Conservation (phyloP, 1,284 basidiomycete species). For the Termitomyces sp. region DNA sequence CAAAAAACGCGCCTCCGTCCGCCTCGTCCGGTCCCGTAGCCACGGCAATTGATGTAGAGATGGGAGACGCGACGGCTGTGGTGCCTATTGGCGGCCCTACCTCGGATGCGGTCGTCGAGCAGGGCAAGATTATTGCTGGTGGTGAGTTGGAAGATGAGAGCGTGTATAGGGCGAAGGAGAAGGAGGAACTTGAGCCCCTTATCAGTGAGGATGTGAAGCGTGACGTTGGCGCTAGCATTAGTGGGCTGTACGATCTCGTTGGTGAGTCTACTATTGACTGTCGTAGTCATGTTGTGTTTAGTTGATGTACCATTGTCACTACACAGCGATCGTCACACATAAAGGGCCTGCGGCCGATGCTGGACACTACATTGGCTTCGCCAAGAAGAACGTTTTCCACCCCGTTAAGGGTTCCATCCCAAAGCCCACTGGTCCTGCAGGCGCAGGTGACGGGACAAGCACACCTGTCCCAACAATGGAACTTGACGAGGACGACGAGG, state of each 20-base stretch:
- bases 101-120: conserved; percentile 23
- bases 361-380: conserved; percentile 92
- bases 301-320: not conserved
- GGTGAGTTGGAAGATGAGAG: conserved; percentile 57
- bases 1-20: conserved; percentile 38
- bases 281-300: conserved; percentile 1
- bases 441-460: conserved; percentile 16
- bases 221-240: conserved; percentile 71
- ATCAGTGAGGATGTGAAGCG: conserved; percentile 59
- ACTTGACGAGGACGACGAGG: conserved; percentile 54
- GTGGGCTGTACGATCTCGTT: conserved; percentile 81
- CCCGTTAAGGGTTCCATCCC: conserved; percentile 16
- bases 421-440: conserved; percentile 8
- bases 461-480: conserved; percentile 16
- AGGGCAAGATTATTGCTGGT: conserved; percentile 22
- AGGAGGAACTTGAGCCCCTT: conserved; percentile 57
- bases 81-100: conserved; percentile 22
- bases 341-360: conserved; percentile 94
- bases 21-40: conserved; percentile 23
- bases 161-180: conserved; percentile 56
- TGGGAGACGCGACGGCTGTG: conserved; percentile 31
- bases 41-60: conserved; percentile 33
- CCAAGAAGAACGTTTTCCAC: conserved; percentile 69
- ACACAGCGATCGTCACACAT: conserved; percentile 88
- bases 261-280: conserved; percentile 42